These are phyloP conservation scores for Rhizomucor miehei DNA, from an alignment of 371 early-diverging fungal species.

Conservation along the genomic window DNA sequence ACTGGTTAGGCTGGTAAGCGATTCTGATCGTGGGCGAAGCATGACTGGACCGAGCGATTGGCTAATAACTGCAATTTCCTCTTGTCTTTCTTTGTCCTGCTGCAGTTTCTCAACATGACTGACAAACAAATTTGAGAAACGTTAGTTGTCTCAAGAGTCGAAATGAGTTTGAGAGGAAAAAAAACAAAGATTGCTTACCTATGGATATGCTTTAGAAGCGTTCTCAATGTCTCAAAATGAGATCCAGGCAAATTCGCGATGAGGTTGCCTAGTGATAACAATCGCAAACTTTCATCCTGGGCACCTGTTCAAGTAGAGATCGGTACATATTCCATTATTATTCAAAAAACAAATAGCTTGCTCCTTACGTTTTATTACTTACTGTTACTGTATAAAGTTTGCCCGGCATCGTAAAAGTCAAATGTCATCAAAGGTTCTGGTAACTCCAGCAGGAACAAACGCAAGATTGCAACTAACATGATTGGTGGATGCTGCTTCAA, in stretches of 20 bases:
- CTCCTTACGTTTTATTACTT: conserved; percentile 15
- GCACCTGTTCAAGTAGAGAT: conserved; percentile 27
- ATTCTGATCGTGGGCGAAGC: conserved; percentile 48
- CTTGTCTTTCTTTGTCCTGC: conserved; percentile 5
- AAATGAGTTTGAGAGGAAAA: too few relatives aligned
- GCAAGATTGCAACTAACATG: conserved; percentile 61
- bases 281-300: conserved; percentile 41
- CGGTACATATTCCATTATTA: too few relatives aligned
- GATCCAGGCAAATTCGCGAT: conserved; percentile 54
- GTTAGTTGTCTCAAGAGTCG: background rate
- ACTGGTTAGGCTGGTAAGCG: conserved; percentile 52
- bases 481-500: conserved; percentile 56
- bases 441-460: conserved; percentile 69
- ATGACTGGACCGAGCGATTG: conserved; percentile 57
- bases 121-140: background rate
- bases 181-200: too few relatives aligned
- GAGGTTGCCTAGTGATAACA: conserved; percentile 52
- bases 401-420: conserved; percentile 72
- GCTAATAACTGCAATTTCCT: conserved; percentile 17
- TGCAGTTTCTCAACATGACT: background rate
- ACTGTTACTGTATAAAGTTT: conserved; percentile 59
- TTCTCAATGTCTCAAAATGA: conserved; percentile 52
- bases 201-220: conserved; percentile 19
- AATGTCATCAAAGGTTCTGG: conserved; percentile 67
- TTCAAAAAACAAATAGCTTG: background rate